Evolutionary conservation across 306 rosid species (phyloP), one percentile per base, ranked within the genome.

Genomic region (Ceratonia siliqua): DNA sequence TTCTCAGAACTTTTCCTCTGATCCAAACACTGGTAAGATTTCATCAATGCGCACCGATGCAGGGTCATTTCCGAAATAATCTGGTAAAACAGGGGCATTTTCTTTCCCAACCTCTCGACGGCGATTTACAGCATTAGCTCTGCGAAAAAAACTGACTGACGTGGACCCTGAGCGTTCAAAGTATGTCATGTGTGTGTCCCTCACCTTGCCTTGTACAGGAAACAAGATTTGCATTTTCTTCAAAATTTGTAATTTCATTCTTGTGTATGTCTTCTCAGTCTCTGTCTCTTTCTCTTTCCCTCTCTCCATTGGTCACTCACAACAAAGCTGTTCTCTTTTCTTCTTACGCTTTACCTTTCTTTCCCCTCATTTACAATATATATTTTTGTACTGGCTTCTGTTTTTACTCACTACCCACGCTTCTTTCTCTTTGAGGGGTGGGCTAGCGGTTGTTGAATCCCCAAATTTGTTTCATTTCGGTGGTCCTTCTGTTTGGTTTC

Each of bases 11-110:
- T 30, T 30, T 30, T 30, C 35, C 35, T 30, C 35, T 30, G n/a
- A 2, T 4, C 35, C 35, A 35, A 3, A 3, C 8, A 35, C 1
- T 35, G 5, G 2, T 35, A 22, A 11, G 59, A 22, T 53, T 10
- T 53, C 14, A 53, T 53, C 21, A 27, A 56, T 56, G 63, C 35
- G 3, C 9, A 18, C 55, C 15, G 72, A 35, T 15, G 10, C 17
- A 72, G 27, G 46, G 72, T 21, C 50, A 38, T 15, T 43, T 52
- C 69, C 50, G 81, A 61, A 75, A 79, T 64, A 58, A 75, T 13
- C 0, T 0, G 0, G 3, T 5, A 21, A 56, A n/a, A 11, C 35
- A 61, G 62, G 65, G 82, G 73, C 42, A 12, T 64, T n/a, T 14
- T 15, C 20, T 20, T 2, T 4, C 28, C 63, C 17, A 24, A 20